These are phyloP conservation scores for Lasiosphaeria ovina DNA, from an alignment of 495 filamentous ascomycete species.

Conservation along the genomic window DNA sequence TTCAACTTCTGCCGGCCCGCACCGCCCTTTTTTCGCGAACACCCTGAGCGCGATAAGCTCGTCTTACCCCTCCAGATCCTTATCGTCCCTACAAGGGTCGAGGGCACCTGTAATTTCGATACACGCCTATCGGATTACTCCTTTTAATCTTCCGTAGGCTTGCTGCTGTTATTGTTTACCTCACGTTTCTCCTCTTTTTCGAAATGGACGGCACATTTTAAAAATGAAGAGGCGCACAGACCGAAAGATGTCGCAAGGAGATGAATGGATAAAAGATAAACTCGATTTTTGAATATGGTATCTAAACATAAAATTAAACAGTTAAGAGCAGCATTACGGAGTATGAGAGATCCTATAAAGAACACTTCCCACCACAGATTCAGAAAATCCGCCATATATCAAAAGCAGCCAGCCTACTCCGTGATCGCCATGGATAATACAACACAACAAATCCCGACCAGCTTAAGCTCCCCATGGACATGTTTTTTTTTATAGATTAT, in stretches of 20 bases:
- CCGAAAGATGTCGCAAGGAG: not conserved
- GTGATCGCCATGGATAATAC: no score
- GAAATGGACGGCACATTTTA: not conserved
- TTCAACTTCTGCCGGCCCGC: slow-evolving; percentile 22
- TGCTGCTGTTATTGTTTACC: not conserved
- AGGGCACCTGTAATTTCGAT: not conserved
- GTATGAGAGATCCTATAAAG: no score
- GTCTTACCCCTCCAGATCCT: not conserved
- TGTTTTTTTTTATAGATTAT: no score
- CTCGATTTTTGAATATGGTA: no score
- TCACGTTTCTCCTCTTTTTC: not conserved
- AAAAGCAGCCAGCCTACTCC: no score
- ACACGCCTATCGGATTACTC: not conserved
- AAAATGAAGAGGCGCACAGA: no score
- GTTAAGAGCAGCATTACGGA: no score
- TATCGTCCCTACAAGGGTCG: not conserved
- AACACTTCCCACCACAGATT: no score
- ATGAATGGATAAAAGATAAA: not conserved
- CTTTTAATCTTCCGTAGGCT: not conserved
- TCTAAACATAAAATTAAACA: no score
- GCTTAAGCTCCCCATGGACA: no score
- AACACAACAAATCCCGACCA: no score
- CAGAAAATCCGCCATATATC: no score
- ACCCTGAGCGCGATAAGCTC: not conserved
- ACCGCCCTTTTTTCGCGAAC: slow-evolving; percentile 24